These are phyloP conservation scores for Capsicum rhomboideum DNA, from an alignment of 257 asterid genomes.

Conservation along the genomic window DNA sequence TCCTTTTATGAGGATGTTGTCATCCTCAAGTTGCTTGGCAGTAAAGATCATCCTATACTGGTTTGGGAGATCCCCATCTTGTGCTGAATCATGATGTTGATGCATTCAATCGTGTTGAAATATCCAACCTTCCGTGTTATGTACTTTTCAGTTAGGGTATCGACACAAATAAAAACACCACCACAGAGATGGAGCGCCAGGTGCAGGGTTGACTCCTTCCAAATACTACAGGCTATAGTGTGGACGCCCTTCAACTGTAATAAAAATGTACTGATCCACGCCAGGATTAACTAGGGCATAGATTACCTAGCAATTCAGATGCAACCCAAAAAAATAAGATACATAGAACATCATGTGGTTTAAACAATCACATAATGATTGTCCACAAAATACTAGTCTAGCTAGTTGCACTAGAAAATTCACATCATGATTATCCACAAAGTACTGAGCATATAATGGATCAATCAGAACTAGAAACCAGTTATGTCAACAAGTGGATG, in stretches of 20 bases:
- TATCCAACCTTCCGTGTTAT: constrained; percentile 57
- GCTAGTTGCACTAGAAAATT: no score
- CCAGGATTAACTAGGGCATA: not conserved
- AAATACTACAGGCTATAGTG: no score
- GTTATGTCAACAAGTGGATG: no score
- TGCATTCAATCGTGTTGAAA: constrained; percentile 43
- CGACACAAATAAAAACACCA: constrained; percentile 54
- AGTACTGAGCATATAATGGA: no score
- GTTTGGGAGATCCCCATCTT: no score
- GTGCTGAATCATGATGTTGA: constrained; percentile 46
- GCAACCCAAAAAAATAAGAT: not conserved
- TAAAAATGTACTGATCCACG: not conserved
- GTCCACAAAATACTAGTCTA: no score
- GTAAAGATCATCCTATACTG: no score
- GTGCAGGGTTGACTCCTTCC: no score
- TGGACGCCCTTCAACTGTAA: constrained; percentile 40
- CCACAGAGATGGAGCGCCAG: no score
- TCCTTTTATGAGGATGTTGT: constrained; percentile 42
- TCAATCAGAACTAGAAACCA: no score
- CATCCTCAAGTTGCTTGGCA: constrained; percentile 64
- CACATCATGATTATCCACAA: no score
- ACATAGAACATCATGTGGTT: not conserved
- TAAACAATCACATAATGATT: no score
- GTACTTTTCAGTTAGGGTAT: constrained; percentile 57
- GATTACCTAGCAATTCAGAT: not conserved